phyloP scores from a whole-genome alignment of 2,329 filamentous ascomycete species.

The Tolypocladium inflatum region DNA sequence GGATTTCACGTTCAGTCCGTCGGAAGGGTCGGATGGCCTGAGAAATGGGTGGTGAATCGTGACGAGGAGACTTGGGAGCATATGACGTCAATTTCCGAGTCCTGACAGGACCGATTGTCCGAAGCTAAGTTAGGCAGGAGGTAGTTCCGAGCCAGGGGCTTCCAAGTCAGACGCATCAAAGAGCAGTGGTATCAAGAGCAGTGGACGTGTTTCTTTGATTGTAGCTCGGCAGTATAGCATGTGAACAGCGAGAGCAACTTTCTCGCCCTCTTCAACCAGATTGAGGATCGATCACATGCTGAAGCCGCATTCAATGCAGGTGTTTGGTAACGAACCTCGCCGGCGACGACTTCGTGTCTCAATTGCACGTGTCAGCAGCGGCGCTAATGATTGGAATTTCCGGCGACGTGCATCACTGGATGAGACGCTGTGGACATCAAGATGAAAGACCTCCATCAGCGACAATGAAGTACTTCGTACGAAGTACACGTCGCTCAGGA shows the following conservation, averaged over 20 bases:
- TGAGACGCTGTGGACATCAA: too few species aligned
- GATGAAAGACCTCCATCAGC: too few species aligned
- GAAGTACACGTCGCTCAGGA: too few species aligned
- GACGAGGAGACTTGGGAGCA: neutral
- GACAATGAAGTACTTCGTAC: too few species aligned
- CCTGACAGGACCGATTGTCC: neutral
- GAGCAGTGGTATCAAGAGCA: neutral
- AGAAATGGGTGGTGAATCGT: too few species aligned
- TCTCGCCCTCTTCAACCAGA: neutral
- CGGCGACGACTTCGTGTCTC: too few species aligned
- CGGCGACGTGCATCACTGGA: too few species aligned
- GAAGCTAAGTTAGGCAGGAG: neutral
- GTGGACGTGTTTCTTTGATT: neutral
- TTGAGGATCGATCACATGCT: neutral
- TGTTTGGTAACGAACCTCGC: too few species aligned
- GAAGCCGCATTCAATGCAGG: neutral
- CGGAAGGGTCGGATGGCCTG: neutral
- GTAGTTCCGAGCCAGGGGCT: neutral
- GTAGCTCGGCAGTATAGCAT: neutral
- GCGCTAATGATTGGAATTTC: too few species aligned
- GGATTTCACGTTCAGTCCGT: neutral
- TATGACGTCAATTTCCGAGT: neutral
- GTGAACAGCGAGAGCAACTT: neutral
- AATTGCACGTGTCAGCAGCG: too few species aligned
- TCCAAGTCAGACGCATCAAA: neutral